A percentile compares a stretch with the other conserved stretches of the same genome.
Evolutionary conservation across 805 yeast species (phyloP).

Genomic region (Ogataea kodamae): DNA sequence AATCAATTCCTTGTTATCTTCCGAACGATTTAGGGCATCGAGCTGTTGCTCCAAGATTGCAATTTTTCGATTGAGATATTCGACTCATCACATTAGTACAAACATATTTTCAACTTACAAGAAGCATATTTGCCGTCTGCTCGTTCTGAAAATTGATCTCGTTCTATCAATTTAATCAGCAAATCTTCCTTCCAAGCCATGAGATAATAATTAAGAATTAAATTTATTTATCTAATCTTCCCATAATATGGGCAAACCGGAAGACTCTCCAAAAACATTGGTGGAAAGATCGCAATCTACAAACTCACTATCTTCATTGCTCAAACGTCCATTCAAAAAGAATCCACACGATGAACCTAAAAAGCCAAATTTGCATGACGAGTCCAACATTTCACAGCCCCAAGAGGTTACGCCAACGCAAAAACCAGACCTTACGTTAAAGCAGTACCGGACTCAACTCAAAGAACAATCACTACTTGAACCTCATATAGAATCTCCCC

Average conservation of each 20-base stretch:
- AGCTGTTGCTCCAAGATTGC: slow-evolving; percentile 15
- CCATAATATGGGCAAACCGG: slow-evolving; percentile 9
- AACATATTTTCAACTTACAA: slow-evolving; percentile 18
- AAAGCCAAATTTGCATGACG: too few species aligned
- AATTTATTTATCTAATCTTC: neutral
- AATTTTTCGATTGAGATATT: slow-evolving; percentile 12
- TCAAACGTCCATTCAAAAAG: slow-evolving; percentile 20
- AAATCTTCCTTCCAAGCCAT: slow-evolving; percentile 24
- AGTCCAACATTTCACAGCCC: neutral
- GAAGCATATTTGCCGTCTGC: slow-evolving; percentile 18
- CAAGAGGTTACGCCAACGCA: slow-evolving; percentile 1
- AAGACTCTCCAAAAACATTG: slow-evolving; percentile 1
- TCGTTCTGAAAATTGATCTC: slow-evolving; percentile 17
- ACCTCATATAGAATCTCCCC: neutral
- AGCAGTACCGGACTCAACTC: slow-evolving; percentile 26
- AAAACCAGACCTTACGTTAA: slow-evolving; percentile 22
- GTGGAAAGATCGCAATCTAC: slow-evolving; percentile 21
- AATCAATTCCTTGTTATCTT: slow-evolving; percentile 15
- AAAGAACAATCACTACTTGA: slow-evolving; percentile 17
- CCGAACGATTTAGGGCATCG: slow-evolving; percentile 15
- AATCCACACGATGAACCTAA: slow-evolving; percentile 8
- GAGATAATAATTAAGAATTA: neutral
- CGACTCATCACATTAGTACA: slow-evolving; percentile 16
- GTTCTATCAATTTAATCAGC: slow-evolving; percentile 14
- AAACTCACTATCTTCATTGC: slow-evolving; percentile 20